Percentiles rank a stretch among this genome's conserved stretches.
Conservation (phyloP, 768 basidiomycete species). For the Paxillus ammoniavirescens region DNA sequence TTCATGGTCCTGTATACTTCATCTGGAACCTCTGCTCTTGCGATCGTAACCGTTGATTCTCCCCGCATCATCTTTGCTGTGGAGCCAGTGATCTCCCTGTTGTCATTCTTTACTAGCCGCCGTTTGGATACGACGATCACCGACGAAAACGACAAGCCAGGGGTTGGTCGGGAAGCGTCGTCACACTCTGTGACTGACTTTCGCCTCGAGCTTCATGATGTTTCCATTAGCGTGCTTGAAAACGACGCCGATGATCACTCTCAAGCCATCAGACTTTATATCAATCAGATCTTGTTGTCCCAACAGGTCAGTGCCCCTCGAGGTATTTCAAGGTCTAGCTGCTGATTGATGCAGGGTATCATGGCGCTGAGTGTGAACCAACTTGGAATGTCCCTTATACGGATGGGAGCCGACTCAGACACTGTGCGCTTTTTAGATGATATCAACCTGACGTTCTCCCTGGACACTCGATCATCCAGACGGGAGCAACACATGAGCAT, state of each 20-base stretch:
- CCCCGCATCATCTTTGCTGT: conserved; percentile 91
- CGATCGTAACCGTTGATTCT: conserved; percentile 86
- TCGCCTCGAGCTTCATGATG: conserved; percentile 86
- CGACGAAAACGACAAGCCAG: conserved; percentile 12
- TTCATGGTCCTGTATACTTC: conserved; percentile 91
- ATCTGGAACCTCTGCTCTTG: conserved; percentile 65
- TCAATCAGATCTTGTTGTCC: conserved; percentile 82
- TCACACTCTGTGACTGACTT: conserved; percentile 44
- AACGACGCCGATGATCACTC: conserved; percentile 75
- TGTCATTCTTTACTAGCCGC: conserved; percentile 77
- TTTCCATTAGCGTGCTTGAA: conserved; percentile 86
- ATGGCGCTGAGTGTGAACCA: conserved; percentile 75
- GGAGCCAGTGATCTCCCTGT: conserved; percentile 86
- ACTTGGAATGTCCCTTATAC: conserved; percentile 91
- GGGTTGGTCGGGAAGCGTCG: conserved; percentile 12
- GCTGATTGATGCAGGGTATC: conserved; percentile 56
- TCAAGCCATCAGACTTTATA: conserved; percentile 82
- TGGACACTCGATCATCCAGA: conserved; percentile 78
- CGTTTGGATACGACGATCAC: conserved; percentile 30
- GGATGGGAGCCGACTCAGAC: conserved; percentile 82
- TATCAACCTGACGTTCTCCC: conserved; percentile 80
- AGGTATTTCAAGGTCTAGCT: not conserved
- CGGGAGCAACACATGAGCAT: conserved; percentile 76
- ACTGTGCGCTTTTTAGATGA: conserved; percentile 92
- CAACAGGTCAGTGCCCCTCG: conserved; percentile 69